These are phyloP conservation scores for Claviceps purpurea DNA, from an alignment of 2,329 filamentous ascomycete species.

Conservation along the genomic window DNA sequence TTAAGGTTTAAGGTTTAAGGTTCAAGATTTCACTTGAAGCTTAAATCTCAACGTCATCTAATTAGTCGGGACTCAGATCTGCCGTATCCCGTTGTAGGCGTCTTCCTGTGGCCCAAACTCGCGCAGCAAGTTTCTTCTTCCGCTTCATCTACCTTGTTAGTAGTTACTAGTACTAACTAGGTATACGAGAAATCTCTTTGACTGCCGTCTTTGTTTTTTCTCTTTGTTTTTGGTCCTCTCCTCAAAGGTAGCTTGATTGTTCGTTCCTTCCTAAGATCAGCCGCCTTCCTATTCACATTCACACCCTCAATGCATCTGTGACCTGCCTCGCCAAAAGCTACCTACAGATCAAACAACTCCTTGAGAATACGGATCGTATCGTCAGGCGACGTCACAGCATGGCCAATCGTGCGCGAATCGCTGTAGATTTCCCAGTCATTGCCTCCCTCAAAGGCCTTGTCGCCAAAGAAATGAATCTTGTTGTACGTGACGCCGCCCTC, in stretches of 20 bases:
- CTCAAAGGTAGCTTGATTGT: no score
- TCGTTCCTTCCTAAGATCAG: not conserved
- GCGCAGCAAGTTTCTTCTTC: no score
- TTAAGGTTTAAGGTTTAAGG: no score
- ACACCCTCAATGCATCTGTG: not conserved
- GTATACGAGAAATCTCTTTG: not conserved
- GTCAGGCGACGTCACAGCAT: conserved; percentile 67
- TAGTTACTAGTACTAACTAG: no score
- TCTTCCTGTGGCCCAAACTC: no score
- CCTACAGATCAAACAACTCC: conserved; percentile 60
- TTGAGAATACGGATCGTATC: conserved; percentile 72
- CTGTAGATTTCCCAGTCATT: conserved; percentile 93
- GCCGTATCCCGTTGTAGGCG: no score
- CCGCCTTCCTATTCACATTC: not conserved
- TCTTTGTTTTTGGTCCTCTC: not conserved
- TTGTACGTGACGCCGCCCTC: conserved; percentile 63
- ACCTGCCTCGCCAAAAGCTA: not conserved
- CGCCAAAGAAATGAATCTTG: conserved; percentile 93
- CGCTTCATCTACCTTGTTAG: no score
- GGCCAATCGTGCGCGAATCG: conserved; percentile 71
- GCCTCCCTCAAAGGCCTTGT: conserved; percentile 83
- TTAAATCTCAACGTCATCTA: no score
- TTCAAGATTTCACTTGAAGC: no score
- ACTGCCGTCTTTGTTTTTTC: not conserved
- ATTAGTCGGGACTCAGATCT: no score